These are phyloP conservation scores for Neoboletus subvelutipes DNA, from an alignment of 768 basidiomycete genomes.

Conservation along the genomic window DNA sequence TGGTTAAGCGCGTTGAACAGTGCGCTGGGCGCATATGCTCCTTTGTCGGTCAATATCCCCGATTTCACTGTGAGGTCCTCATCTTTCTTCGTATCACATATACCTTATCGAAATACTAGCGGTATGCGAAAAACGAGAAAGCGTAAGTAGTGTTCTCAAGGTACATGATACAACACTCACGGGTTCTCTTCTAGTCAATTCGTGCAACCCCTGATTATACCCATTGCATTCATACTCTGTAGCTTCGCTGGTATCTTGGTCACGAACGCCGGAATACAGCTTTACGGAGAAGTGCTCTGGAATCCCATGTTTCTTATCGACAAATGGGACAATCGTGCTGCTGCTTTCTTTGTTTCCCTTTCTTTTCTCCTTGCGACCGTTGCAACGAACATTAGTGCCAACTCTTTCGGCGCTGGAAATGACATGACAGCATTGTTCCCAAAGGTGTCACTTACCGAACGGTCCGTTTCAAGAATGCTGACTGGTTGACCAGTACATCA, in stretches of 20 bases:
- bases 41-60: conserved; percentile 76
- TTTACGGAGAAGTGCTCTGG: conserved; percentile 74
- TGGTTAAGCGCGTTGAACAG: conserved; percentile 80
- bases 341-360: conserved; percentile 79
- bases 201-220: conserved; percentile 74
- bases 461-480: not conserved
- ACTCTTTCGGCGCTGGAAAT: conserved; percentile 73
- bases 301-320: conserved; percentile 75
- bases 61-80: conserved; percentile 62
- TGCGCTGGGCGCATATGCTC: conserved; percentile 71
- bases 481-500: conserved; percentile 24
- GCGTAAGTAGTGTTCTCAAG: conserved; percentile 42
- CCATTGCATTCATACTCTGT: conserved; percentile 72
- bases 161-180: not conserved
- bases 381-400: conserved; percentile 76
- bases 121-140: conserved; percentile 70
- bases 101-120: conserved; percentile 34
- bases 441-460: conserved; percentile 19
- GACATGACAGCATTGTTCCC: conserved; percentile 81
- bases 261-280: conserved; percentile 67
- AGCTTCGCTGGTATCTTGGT: conserved; percentile 81
- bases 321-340: conserved; percentile 82
- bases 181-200: conserved; percentile 49
- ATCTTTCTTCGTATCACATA: not conserved
- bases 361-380: conserved; percentile 72